Percentiles rank a stretch among this genome's conserved stretches.
These are phyloP conservation scores for Suillus clintonianus DNA, from an alignment of 768 basidiomycete genomes.

Conservation along the genomic window DNA sequence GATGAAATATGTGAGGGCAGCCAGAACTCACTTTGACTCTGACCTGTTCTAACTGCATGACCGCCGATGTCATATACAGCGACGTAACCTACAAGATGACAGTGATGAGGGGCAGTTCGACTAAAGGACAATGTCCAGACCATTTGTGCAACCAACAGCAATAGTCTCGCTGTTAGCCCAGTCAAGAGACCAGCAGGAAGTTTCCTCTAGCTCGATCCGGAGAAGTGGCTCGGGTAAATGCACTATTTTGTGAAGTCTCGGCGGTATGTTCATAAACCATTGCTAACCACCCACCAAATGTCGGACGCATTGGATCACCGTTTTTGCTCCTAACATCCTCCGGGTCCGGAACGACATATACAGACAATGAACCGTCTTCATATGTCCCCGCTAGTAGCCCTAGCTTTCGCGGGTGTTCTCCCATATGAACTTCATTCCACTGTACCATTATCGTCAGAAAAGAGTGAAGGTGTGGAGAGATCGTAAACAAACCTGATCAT, in stretches of 20 bases:
- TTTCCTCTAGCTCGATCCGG: conserved; percentile 73
- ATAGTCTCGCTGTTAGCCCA: conserved; percentile 88
- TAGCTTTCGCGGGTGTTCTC: conserved; percentile 51
- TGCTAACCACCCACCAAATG: conserved; percentile 50
- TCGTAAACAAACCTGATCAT: conserved; percentile 50
- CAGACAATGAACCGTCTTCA: conserved; percentile 80
- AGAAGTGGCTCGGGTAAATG: conserved; percentile 63
- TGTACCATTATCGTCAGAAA: conserved; percentile 13
- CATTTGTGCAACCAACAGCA: conserved; percentile 83
- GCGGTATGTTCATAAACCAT: background rate
- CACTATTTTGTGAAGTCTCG: conserved; percentile 39
- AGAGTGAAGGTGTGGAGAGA: background rate
- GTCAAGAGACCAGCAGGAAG: conserved; percentile 78
- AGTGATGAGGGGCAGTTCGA: conserved; percentile 1
- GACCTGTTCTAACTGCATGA: conserved; percentile 37
- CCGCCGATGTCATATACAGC: conserved; percentile 59
- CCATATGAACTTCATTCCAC: conserved; percentile 22
- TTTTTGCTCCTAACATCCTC: conserved; percentile 39
- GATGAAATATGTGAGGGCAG: background rate
- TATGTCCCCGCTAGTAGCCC: conserved; percentile 86
- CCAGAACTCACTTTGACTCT: conserved; percentile 31
- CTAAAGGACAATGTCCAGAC: conserved; percentile 37
- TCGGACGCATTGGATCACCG: conserved; percentile 35
- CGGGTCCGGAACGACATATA: conserved; percentile 84
- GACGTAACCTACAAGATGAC: conserved; percentile 44